Evolutionary conservation across 2,329 filamentous ascomycete genomes (phyloP).

Genomic region (Leptosphaerulina australis): DNA sequence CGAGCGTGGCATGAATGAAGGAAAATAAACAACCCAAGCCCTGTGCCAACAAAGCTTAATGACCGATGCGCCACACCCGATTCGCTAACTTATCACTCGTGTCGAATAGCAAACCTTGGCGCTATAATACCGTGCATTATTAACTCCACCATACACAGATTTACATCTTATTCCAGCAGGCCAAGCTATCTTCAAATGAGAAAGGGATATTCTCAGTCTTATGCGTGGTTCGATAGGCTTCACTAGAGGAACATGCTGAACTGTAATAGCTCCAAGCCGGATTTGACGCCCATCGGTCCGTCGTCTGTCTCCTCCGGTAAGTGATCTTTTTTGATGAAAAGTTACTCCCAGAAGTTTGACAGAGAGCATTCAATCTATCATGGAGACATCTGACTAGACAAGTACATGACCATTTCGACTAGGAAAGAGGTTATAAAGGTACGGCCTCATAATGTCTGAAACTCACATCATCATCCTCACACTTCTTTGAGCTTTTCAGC

Average conservation of each 20-base stretch:
- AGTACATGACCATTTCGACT: neutral
- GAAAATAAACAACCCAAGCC: slow-evolving; percentile 26
- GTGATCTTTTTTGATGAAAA: slow-evolving; percentile 10
- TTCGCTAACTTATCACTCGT: slow-evolving; percentile 28
- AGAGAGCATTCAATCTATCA: neutral
- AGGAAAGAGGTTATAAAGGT: neutral
- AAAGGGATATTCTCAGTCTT: neutral
- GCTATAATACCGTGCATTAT: slow-evolving; percentile 25
- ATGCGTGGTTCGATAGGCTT: neutral
- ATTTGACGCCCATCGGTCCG: slow-evolving; percentile 24
- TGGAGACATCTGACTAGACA: neutral
- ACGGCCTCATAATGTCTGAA: neutral
- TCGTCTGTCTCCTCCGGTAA: slow-evolving; percentile 23
- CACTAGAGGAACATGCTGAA: neutral
- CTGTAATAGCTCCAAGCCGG: slow-evolving; percentile 24
- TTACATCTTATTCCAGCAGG: slow-evolving; percentile 9
- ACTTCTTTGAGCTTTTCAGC: neutral
- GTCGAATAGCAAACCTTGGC: slow-evolving; percentile 19
- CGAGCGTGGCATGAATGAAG: slow-evolving; percentile 9
- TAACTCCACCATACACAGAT: slow-evolving; percentile 18
- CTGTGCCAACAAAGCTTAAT: slow-evolving; percentile 22
- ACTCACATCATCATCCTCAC: slow-evolving; percentile 10
- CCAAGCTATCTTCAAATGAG: neutral
- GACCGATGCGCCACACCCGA: slow-evolving; percentile 5
- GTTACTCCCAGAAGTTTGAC: neutral